Percentiles rank a stretch among this genome's conserved stretches.
These are phyloP conservation scores for Tricholoma flavovirens DNA, from an alignment of 768 basidiomycete species.

Conservation along the genomic window DNA sequence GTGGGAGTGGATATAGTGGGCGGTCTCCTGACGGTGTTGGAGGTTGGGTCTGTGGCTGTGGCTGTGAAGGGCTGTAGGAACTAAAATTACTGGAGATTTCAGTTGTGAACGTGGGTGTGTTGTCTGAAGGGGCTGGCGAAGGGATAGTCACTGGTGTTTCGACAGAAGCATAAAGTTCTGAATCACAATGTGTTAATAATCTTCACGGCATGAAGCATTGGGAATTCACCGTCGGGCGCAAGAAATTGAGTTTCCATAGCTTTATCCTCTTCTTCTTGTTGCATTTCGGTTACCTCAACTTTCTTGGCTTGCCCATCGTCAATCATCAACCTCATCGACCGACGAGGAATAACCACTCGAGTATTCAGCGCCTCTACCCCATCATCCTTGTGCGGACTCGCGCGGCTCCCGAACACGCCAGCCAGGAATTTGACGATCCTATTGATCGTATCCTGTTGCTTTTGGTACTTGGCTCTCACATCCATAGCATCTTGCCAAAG, in stretches of 20 bases:
- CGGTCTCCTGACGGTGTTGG: not conserved
- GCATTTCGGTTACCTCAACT: constrained; percentile 16
- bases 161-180: constrained; percentile 41
- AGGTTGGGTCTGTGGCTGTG: not conserved
- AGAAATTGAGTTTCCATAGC: constrained; percentile 10
- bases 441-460: constrained; percentile 95
- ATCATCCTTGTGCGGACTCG: constrained; percentile 31
- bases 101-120: constrained; percentile 22
- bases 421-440: constrained; percentile 93
- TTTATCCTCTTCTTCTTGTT: constrained; percentile 36
- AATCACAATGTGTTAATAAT: constrained; percentile 6
- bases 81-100: constrained; percentile 10
- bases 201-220: constrained; percentile 8
- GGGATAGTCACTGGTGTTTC: constrained; percentile 40
- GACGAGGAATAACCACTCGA: constrained; percentile 43
- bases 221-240: constrained; percentile 5
- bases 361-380: constrained; percentile 22
- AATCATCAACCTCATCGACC: constrained; percentile 61
- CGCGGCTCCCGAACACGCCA: constrained; percentile 72
- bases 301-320: constrained; percentile 43
- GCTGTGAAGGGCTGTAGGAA: not conserved
- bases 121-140: constrained; percentile 30
- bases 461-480: constrained; percentile 76
- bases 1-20: not conserved
- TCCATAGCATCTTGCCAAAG: constrained; percentile 91